Base-by-base conservation (phyloP, 192 early-diverging fungal genomes). In the Coemansia sp. region DNA sequence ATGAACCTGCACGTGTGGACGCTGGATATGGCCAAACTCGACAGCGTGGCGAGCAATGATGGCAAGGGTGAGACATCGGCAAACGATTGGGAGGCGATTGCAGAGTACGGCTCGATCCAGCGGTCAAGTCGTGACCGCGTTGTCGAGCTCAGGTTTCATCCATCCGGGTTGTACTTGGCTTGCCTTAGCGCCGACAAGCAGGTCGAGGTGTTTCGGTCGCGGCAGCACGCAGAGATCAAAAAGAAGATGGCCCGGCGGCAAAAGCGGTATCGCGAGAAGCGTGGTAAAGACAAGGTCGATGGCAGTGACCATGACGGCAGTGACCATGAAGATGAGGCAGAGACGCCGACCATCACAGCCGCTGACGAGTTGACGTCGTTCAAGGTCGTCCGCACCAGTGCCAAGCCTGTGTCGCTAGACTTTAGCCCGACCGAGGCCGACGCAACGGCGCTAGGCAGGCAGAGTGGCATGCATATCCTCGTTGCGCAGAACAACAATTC, bases 1-100 rank as follows among this genome's bases (percentile, higher is more conserved):
- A 71, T 87, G 8, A 89, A 89, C 61, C 83, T 97, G 62, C 90
- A 90, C 55, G 91, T 95, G 18, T 99, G 96, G 96, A 88, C 84
- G 39, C 83, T 99, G 43, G 85, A 95, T 52, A 26, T 64, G 11
- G 59, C 39, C 9, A 68, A 62, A 41, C 66, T 79, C 3, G 73
- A 78, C 38, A 28, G 64, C 9, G 47, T 39, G 6, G 65, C 70
- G 3, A 55, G 38, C 7, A 77, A 71, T 9, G 26, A 31, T 12
- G 26, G 52, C 52, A 55, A 66, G n/a, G 72, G 58, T 28, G 50
- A 58, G 58, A n/a, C 37, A n/a, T 28, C 69, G 6, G 61, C 60
- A 6, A 68, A 64, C 7, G 58, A 60, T n/a, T 76, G 83, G 73
- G 89, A 88, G 47, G 89, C 91, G 12, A 90, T 97, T 31, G 75